Percentiles rank a stretch among this genome's conserved stretches.
phyloP scores from a whole-genome alignment of 768 basidiomycete species.

The Mycena filopes region DNA sequence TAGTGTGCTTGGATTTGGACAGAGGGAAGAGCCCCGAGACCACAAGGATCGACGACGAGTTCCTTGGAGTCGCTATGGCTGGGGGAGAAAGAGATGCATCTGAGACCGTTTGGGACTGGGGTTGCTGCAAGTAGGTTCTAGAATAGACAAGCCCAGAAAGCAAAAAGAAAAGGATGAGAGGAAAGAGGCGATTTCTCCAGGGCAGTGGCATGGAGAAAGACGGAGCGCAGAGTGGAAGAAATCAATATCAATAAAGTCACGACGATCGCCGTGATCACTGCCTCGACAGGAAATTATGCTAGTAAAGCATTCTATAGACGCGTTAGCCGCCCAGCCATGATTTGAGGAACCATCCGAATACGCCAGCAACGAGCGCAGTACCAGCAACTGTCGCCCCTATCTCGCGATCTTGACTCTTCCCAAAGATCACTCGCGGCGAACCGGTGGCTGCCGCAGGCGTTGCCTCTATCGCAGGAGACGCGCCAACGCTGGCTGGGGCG shows the following conservation, averaged over 20 bases:
- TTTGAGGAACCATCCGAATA: slow-evolving; percentile 41
- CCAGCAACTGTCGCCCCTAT: slow-evolving; percentile 33
- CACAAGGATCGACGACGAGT: slow-evolving; percentile 48
- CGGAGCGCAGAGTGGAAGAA: no score
- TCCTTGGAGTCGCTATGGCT: not conserved
- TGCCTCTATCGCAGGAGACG: not conserved
- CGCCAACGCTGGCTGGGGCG: slow-evolving; percentile 35
- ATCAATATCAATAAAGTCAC: no score
- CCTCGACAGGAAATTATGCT: no score
- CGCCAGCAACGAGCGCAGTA: slow-evolving; percentile 34
- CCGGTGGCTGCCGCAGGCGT: not conserved
- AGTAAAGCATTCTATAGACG: not conserved
- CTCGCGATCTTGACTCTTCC: slow-evolving; percentile 35
- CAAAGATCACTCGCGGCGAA: slow-evolving; percentile 7
- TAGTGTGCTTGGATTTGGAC: slow-evolving; percentile 58
- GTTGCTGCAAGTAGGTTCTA: not conserved
- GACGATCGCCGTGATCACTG: no score
- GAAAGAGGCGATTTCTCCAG: slow-evolving; percentile 5
- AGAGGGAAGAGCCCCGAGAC: slow-evolving; percentile 67
- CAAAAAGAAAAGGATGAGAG: not conserved
- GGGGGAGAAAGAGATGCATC: not conserved
- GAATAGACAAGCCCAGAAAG: slow-evolving; percentile 10
- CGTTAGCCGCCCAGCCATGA: slow-evolving; percentile 36
- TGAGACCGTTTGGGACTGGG: no score
- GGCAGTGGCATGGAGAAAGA: not conserved